Evolutionary conservation across 2,329 filamentous ascomycete genomes (phyloP).

Genomic region (Diaporthe sp.): DNA sequence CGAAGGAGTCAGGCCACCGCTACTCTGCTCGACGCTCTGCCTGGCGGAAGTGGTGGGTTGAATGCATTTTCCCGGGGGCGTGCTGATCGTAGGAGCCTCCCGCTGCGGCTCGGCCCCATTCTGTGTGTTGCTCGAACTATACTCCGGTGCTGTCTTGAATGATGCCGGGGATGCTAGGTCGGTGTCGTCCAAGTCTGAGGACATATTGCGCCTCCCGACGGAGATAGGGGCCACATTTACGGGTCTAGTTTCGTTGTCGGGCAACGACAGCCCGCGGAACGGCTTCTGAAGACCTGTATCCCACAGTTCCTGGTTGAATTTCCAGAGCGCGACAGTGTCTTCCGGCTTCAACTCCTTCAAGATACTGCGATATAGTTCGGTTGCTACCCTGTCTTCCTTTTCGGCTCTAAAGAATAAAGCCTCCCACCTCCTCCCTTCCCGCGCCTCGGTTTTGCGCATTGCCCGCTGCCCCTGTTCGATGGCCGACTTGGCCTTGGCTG

Average conservation of each 20-base stretch:
- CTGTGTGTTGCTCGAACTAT: background rate
- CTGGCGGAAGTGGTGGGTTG: background rate
- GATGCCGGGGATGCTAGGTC: constrained; percentile 32
- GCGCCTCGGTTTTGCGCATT: constrained; percentile 33
- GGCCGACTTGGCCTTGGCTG: constrained; percentile 34
- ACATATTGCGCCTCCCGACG: background rate
- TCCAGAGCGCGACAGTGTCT: constrained; percentile 37
- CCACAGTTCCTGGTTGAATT: constrained; percentile 34
- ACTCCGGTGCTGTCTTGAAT: constrained; percentile 38
- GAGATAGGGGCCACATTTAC: background rate
- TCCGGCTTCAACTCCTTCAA: constrained; percentile 31
- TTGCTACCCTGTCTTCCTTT: constrained; percentile 12
- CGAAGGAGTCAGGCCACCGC: constrained; percentile 10
- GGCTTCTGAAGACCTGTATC: constrained; percentile 24
- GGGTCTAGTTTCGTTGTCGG: constrained; percentile 16
- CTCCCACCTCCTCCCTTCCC: constrained; percentile 26
- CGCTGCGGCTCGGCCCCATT: constrained; percentile 14
- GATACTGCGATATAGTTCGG: constrained; percentile 32
- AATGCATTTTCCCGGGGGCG: background rate
- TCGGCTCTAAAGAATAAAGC: constrained; percentile 34
- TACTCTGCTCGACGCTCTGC: constrained; percentile 19
- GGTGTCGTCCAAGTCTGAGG: background rate
- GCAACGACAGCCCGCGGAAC: constrained; percentile 27
- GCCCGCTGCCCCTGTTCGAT: constrained; percentile 38
- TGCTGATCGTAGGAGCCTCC: background rate